phyloP scores from a whole-genome alignment of 176 grass and related monocot genomes.

The Elymus sibiricus region DNA sequence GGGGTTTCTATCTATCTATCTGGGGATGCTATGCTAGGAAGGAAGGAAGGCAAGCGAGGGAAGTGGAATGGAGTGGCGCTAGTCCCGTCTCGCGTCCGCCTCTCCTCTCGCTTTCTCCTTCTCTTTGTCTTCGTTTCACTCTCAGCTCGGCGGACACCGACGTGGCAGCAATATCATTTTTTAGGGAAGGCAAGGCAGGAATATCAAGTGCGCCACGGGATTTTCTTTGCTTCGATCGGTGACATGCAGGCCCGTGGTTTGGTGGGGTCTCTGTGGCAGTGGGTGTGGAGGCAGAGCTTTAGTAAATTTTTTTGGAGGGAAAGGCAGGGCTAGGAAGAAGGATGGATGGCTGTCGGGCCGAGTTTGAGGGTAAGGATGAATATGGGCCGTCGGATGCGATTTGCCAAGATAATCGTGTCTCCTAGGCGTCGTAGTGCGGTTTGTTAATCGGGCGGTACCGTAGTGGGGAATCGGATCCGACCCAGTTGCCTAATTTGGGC shows the following conservation, averaged over 20 bases:
- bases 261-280: not conserved
- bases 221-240: not conserved
- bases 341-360: not conserved
- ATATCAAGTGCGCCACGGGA: not conserved
- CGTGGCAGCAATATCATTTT: not conserved
- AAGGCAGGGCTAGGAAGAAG: not conserved
- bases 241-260: accelerated
- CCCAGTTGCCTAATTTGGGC: not conserved
- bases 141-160: not conserved
- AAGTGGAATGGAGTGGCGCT: not conserved
- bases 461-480: not conserved
- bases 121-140: not conserved
- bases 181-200: no score
- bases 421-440: not conserved
- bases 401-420: not conserved
- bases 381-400: not conserved
- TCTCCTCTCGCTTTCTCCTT: not conserved
- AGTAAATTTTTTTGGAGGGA: not conserved
- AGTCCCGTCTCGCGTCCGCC: slow-evolving; percentile 12
- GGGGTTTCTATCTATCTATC: not conserved
- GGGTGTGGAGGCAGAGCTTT: no score
- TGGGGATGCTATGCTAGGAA: not conserved
- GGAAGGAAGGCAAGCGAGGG: not conserved
- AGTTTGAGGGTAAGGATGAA: not conserved
- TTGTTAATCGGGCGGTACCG: not conserved